phyloP scores from a whole-genome alignment of 78 protist species.

The slime mould (Dictyostelium discoideum) region dicty_2.7 NC_007089.4:5052501-5053000 shows the following conservation, averaged over 20 bases:
- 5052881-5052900: conserved; percentile 49
- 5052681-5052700: conserved; percentile 60
- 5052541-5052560: too few species aligned
- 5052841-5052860: conserved; percentile 31
- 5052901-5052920: conserved; percentile 58
- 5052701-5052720: conserved; percentile 72
- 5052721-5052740: conserved; percentile 66
- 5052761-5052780: conserved; percentile 79
- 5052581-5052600: not conserved
- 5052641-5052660: conserved; percentile 76
- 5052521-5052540: not conserved
- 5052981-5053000: conserved; percentile 40
- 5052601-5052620: conserved; percentile 58
- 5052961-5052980: conserved; percentile 60
- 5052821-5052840: conserved; percentile 82
- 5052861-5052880: conserved; percentile 66
- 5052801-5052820: conserved; percentile 75
- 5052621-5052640: conserved; percentile 68
- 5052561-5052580: not conserved
- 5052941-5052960: conserved; percentile 63
- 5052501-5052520: conserved; percentile 46
- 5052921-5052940: conserved; percentile 75
- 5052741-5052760: conserved; percentile 80
- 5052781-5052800: conserved; percentile 72
- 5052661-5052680: conserved; percentile 58